Base-by-base conservation (phyloP, 2,329 filamentous ascomycete species). In the Tolypocladium amazonense region DNA sequence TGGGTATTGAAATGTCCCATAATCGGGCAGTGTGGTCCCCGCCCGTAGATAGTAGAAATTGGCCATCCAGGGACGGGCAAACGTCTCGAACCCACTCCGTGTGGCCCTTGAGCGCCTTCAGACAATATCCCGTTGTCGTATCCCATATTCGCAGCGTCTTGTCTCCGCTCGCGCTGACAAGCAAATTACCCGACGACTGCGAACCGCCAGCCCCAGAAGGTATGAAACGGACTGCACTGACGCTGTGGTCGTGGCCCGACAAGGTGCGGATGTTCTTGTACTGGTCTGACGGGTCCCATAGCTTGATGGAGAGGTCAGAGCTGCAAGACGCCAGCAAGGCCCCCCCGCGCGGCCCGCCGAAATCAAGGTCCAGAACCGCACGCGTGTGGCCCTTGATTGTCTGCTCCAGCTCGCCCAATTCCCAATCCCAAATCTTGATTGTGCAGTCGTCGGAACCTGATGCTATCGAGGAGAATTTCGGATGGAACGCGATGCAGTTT, bases 361-460 rank as follows among this genome's bases (percentile, higher is more conserved):
- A 97, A 69, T 97, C 92, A 41, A 96, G 85, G 70, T 96, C 92
- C 35, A 94, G 76, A 1, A 97, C 91, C 4, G 90, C 85, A 70
- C 89, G 92, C 6, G 92, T 97, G 69, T 97, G 93, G 1, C 91
- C 92, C 71, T 97, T 97, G 60, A 97, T 83, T 0, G 92, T 97
- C 63, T 88, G 80, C 72, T 97, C 92, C 4, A 96, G 79, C 73
- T 97, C 92, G 56, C 93, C 93, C 30, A 95, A 76, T 69, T 97
- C 92, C 89, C 92, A 97, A 70, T 97, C 92, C 92, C 92, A 97
- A 59, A 97, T 92, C 70, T 97, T 97, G 72, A 97, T 96, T 9
- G 89, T 96, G 59, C 85, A 89, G 73, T 97, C 93, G 72, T 96
- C 92, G 11, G 92, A 95, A 20, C 90, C 92, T 0, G 91, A 94